Evolutionary conservation across 2,329 filamentous ascomycete species (phyloP).

Genomic region (Scedosporium dehoogii): DNA sequence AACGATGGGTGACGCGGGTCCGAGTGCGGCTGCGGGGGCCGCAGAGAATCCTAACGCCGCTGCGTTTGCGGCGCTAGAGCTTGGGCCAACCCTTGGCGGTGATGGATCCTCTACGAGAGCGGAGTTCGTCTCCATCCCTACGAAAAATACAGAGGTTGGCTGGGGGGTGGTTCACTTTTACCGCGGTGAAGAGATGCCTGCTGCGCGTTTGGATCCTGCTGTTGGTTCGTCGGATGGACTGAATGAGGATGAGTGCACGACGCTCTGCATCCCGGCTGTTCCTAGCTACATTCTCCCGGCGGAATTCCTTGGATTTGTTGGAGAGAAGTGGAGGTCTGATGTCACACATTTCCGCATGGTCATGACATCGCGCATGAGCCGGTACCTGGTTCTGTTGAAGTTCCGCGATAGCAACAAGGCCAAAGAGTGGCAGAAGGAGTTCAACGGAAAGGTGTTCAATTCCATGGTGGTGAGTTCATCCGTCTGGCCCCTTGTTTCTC

Average conservation of each 20-base stretch:
- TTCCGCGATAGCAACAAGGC: conserved; percentile 70
- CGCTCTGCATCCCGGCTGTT: conserved; percentile 86
- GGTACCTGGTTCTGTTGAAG: conserved; percentile 94
- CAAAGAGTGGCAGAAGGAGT: conserved; percentile 70
- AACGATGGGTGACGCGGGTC: conserved; percentile 22
- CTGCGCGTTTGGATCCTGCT: conserved; percentile 24
- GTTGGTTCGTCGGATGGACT: conserved; percentile 19
- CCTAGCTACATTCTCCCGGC: conserved; percentile 87
- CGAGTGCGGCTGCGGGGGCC: background rate
- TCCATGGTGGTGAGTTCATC: conserved; percentile 62
- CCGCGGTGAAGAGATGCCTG: conserved; percentile 68
- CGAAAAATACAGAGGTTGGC: conserved; percentile 65
- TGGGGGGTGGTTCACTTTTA: conserved; percentile 96
- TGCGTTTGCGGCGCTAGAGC: conserved; percentile 37
- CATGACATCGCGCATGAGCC: conserved; percentile 76
- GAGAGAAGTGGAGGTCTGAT: conserved; percentile 73
- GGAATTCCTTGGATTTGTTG: conserved; percentile 85
- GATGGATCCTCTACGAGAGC: conserved; percentile 75
- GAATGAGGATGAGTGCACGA: conserved; percentile 61
- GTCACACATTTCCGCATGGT: conserved; percentile 95
- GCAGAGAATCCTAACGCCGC: conserved; percentile 25
- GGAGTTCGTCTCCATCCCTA: conserved; percentile 60
- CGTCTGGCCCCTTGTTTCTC: background rate
- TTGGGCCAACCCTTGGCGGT: conserved; percentile 45
- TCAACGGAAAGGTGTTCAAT: conserved; percentile 91